These are phyloP conservation scores for Gautieria morchelliformis DNA, from an alignment of 768 basidiomycete genomes.

Conservation along the genomic window DNA sequence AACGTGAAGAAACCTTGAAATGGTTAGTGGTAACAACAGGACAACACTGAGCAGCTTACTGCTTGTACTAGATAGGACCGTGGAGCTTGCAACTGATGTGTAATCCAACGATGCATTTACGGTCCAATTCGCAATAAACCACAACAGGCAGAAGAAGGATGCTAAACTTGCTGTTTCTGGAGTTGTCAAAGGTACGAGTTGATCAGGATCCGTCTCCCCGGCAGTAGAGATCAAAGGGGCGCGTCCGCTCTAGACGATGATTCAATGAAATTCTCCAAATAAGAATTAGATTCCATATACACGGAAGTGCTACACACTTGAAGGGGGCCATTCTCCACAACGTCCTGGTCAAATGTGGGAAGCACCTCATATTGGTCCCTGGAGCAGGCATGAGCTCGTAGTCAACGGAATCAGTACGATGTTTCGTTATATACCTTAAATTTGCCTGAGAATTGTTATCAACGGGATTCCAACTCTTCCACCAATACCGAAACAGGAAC, in stretches of 20 bases:
- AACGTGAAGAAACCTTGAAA: conserved; percentile 85
- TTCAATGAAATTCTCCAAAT: neutral
- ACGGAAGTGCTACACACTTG: neutral
- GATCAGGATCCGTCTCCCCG: neutral
- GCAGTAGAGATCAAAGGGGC: neutral
- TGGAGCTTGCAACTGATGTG: conserved; percentile 92
- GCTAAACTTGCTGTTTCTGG: conserved; percentile 74
- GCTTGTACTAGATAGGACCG: conserved; percentile 81
- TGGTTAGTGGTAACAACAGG: neutral
- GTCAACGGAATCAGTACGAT: neutral
- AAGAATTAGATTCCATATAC: neutral
- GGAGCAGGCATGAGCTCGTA: neutral
- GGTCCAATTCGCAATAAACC: conserved; percentile 93
- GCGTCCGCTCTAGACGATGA: neutral
- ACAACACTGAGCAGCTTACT: conserved; percentile 33
- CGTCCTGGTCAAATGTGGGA: neutral
- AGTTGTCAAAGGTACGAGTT: conserved; percentile 37
- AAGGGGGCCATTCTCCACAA: neutral
- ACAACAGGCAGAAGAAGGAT: conserved; percentile 72
- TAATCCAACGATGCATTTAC: conserved; percentile 76
- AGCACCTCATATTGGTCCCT: neutral
- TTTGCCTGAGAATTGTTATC: neutral
- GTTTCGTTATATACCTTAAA: neutral
- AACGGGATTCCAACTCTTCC: conserved; percentile 8
- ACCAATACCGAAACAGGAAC: conserved; percentile 29